Evolutionary conservation across 1,284 basidiomycete genomes (phyloP).

Genomic region (Austroboletus novae-zelandiae): DNA sequence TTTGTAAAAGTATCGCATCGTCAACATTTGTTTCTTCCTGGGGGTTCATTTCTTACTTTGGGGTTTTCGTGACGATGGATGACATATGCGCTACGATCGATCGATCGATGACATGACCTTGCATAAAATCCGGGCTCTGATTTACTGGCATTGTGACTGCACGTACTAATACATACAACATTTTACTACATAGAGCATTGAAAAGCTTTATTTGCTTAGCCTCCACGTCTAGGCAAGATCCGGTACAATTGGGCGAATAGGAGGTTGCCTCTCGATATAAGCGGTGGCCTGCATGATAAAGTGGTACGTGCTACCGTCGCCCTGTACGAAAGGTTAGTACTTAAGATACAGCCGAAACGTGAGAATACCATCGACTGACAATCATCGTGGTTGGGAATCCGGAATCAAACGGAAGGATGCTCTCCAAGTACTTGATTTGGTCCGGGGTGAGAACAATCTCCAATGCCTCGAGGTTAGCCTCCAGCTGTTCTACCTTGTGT

Average conservation of each 20-base stretch:
- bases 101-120: too few species aligned
- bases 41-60: too few species aligned
- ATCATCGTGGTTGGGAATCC: conserved; percentile 45
- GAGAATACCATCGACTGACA: conserved; percentile 29
- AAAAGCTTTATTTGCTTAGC: too few species aligned
- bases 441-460: conserved; percentile 40
- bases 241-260: conserved; percentile 16
- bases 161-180: too few species aligned
- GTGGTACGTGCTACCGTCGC: conserved; percentile 23
- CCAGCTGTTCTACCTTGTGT: conserved; percentile 48
- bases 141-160: too few species aligned
- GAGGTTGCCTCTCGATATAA: conserved; percentile 26
- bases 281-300: conserved; percentile 12
- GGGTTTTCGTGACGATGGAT: too few species aligned
- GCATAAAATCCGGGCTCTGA: too few species aligned
- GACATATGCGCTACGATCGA: too few species aligned
- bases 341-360: not conserved
- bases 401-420: conserved; percentile 37
- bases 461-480: conserved; percentile 48
- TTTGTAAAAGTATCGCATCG: too few species aligned
- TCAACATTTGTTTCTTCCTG: too few species aligned
- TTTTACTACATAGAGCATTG: too few species aligned
- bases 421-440: conserved; percentile 46
- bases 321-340: conserved; percentile 14
- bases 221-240: conserved; percentile 8